Evolutionary conservation across 2,329 filamentous ascomycete species (phyloP).

Genomic region (Podosphaera aphanis): DNA sequence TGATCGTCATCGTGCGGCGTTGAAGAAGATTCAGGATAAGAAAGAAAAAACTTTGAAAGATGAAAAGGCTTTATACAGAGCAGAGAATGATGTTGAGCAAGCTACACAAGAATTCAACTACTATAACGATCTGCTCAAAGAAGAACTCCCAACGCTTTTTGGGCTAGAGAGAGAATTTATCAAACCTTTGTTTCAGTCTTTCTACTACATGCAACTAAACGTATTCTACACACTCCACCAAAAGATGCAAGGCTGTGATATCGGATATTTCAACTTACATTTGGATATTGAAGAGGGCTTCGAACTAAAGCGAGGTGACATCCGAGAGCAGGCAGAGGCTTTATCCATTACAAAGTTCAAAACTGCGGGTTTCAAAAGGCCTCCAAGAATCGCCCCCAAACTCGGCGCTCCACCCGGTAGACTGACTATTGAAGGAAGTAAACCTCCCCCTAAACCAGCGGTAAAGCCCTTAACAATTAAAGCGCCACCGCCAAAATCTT

Average conservation of each 20-base stretch:
- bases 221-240: constrained; percentile 97
- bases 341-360: constrained; percentile 80
- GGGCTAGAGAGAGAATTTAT: constrained; percentile 81
- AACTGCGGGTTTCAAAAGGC: constrained; percentile 46
- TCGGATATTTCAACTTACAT: constrained; percentile 88
- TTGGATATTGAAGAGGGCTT: constrained; percentile 84
- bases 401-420: constrained; percentile 7
- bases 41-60: constrained; percentile 93
- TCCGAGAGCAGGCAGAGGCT: constrained; percentile 63
- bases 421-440: constrained; percentile 16
- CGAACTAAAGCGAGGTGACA: constrained; percentile 65
- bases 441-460: constrained; percentile 11
- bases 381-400: constrained; percentile 10
- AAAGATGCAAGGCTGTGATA: constrained; percentile 91
- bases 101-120: constrained; percentile 93
- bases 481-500: constrained; percentile 18
- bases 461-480: constrained; percentile 13
- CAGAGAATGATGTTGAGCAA: constrained; percentile 73
- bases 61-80: constrained; percentile 91
- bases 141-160: constrained; percentile 84
- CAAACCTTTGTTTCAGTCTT: constrained; percentile 87
- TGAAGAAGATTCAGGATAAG: constrained; percentile 94
- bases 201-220: constrained; percentile 99
- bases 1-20: constrained; percentile 56
- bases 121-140: constrained; percentile 92